A percentile compares a stretch with the other conserved stretches of the same genome.
These are phyloP conservation scores for Penicillium odoratum DNA, from an alignment of 495 filamentous ascomycete species.

Conservation along the genomic window DNA sequence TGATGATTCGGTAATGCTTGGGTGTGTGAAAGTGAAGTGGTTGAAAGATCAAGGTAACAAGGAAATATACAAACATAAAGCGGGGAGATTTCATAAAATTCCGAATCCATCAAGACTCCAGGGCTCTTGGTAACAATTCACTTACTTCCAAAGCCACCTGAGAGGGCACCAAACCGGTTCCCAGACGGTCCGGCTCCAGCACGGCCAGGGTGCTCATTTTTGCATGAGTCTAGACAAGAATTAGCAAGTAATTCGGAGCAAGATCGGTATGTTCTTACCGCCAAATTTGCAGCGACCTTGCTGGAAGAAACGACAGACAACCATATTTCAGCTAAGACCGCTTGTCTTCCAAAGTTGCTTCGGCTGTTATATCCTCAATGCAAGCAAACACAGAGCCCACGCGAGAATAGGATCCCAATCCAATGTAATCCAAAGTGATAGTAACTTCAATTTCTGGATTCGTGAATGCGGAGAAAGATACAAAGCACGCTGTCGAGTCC, in stretches of 20 bases:
- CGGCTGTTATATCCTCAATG: neutral
- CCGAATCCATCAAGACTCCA: neutral
- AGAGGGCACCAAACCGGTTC: conserved; percentile 47
- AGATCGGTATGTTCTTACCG: conserved; percentile 32
- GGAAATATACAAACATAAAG: neutral
- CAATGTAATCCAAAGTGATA: neutral
- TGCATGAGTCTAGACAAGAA: conserved; percentile 48
- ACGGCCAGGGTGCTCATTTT: conserved; percentile 53
- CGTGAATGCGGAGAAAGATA: neutral
- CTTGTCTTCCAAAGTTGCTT: neutral
- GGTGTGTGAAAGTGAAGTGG: neutral
- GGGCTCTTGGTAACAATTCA: conserved; percentile 1
- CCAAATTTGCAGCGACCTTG: conserved; percentile 74
- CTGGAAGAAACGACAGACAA: conserved; percentile 70
- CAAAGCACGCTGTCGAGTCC: neutral
- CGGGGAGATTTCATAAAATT: neutral
- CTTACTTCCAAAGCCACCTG: conserved; percentile 42
- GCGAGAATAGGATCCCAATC: neutral
- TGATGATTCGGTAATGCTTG: neutral
- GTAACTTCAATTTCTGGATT: neutral
- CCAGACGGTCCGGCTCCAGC: conserved; percentile 27
- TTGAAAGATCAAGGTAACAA: neutral
- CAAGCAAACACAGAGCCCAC: neutral
- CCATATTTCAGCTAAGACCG: conserved; percentile 37
- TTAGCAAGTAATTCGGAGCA: conserved; percentile 10